Conservation (phyloP, 1,139 yeast species). For the Pneumocystis oryctolagi region DNA sequence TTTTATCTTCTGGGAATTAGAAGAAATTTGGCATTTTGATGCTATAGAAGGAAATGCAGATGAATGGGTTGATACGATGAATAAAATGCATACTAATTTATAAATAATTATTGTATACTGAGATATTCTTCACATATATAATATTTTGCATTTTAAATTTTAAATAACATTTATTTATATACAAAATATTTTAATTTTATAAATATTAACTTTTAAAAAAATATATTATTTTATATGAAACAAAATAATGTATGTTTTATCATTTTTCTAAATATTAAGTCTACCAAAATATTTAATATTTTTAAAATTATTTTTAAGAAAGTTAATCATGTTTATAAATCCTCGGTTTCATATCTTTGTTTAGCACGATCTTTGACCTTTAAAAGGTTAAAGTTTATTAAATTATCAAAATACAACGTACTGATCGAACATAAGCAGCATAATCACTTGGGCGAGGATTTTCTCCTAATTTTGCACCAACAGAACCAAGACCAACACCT, state of each 20-base stretch:
- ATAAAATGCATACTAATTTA: not conserved
- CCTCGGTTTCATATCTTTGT: not conserved
- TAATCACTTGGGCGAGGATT: not conserved
- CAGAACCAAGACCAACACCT: constrained; percentile 1
- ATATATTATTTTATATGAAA: not conserved
- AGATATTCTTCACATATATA: not conserved
- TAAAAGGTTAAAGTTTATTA: not conserved
- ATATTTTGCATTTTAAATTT: not conserved
- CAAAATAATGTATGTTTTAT: not conserved
- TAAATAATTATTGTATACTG: not conserved
- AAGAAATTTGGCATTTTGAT: not conserved
- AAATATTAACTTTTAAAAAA: not conserved
- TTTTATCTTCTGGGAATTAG: not conserved
- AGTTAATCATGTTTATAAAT: not conserved
- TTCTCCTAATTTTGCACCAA: not conserved
- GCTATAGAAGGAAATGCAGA: not conserved
- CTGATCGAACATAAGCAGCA: not conserved
- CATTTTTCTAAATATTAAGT: not conserved
- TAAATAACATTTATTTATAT: not conserved
- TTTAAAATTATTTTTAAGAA: not conserved
- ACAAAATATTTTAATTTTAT: not conserved
- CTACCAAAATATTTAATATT: not conserved
- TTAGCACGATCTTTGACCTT: constrained; percentile 1
- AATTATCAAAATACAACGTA: not conserved
- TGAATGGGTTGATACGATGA: not conserved